phyloP scores from a whole-genome alignment of 441 rosid species.

The Metrosideros polymorpha region DNA sequence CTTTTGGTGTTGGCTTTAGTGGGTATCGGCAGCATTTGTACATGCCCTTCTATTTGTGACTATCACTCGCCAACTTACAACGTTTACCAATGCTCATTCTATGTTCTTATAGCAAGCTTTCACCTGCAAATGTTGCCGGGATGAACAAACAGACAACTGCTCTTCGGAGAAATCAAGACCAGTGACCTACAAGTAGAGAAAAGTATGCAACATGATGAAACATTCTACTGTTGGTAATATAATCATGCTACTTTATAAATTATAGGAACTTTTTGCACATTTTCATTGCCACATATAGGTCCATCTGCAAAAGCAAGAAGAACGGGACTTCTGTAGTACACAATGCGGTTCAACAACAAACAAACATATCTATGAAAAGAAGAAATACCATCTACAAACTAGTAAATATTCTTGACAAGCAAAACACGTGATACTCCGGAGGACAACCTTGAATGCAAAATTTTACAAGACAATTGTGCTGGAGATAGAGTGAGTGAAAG shows the following conservation, averaged over 20 bases:
- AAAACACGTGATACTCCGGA: background rate
- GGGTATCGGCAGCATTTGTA: too few relatives aligned
- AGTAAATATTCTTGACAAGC: background rate
- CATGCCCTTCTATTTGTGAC: too few relatives aligned
- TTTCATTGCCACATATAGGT: background rate
- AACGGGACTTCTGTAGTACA: background rate
- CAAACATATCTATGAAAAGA: background rate
- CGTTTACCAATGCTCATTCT: constrained; percentile 75
- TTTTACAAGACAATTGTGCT: too few relatives aligned
- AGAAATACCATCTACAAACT: background rate
- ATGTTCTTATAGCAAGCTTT: constrained; percentile 65
- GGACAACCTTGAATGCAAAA: too few relatives aligned
- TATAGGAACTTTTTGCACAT: background rate
- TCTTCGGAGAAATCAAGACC: constrained; percentile 81
- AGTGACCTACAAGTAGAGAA: constrained; percentile 36
- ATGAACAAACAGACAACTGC: constrained; percentile 58
- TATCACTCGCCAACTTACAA: too few relatives aligned
- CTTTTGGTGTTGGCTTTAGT: too few relatives aligned
- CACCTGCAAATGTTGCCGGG: constrained; percentile 31
- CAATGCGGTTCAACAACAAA: background rate
- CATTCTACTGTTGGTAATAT: background rate
- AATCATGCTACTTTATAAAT: background rate
- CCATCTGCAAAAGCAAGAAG: background rate
- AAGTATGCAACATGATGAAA: background rate
- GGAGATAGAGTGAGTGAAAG: background rate